Conservation (phyloP, 768 basidiomycete genomes). For the Gautieria morchelliformis region DNA sequence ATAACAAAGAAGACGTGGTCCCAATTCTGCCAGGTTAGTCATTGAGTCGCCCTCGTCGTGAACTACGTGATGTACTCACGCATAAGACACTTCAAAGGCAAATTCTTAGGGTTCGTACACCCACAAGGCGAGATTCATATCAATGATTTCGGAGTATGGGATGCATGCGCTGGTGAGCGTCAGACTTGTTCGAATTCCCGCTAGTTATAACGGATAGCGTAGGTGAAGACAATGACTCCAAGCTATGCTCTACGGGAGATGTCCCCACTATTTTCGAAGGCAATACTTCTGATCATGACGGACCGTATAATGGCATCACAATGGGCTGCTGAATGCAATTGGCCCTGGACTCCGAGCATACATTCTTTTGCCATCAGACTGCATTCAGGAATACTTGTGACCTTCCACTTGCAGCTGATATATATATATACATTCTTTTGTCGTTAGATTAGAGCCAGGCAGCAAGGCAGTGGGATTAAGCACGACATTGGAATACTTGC, state of each 20-base stretch:
- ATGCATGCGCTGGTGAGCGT: conserved; percentile 39
- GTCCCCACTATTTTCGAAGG: conserved; percentile 41
- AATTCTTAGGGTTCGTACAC: conserved; percentile 18
- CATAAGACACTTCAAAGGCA: background rate
- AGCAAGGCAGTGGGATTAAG: no score
- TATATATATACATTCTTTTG: no score
- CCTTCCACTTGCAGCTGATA: no score
- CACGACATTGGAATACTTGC: no score
- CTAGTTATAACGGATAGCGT: background rate
- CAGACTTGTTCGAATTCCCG: conserved; percentile 9
- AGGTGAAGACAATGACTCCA: conserved; percentile 54
- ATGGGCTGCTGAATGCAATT: conserved; percentile 29
- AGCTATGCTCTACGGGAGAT: conserved; percentile 41
- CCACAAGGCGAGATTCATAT: conserved; percentile 23
- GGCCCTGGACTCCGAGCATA: no score
- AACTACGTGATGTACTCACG: background rate
- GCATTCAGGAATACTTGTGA: no score
- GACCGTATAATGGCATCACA: conserved; percentile 43
- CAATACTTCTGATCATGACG: conserved; percentile 36
- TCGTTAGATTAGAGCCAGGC: no score
- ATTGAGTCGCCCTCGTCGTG: background rate
- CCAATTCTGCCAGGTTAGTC: conserved; percentile 16
- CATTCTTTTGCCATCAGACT: no score
- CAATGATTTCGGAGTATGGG: conserved; percentile 38
- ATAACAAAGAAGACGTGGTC: conserved; percentile 28